Conservation (phyloP, 2,329 filamentous ascomycete species). For the Diaporthe citrichinensis region DNA sequence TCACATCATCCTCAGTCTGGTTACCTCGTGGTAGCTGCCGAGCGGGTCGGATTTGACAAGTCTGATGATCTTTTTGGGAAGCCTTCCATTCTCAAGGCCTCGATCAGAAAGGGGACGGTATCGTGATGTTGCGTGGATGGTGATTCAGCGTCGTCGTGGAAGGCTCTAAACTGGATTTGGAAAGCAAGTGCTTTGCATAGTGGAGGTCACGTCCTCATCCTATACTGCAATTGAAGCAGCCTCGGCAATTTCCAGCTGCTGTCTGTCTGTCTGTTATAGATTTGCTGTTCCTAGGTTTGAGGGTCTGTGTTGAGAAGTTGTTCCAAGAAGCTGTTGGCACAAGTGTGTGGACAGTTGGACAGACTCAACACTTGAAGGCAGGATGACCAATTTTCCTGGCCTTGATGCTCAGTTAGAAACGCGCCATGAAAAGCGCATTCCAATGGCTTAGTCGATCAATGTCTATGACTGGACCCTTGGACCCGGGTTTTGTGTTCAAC, state of each 20-base stretch:
- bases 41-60: not conserved
- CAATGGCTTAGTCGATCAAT: conserved; percentile 13
- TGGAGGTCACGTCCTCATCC: not conserved
- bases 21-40: not conserved
- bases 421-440: conserved; percentile 10
- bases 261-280: no score
- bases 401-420: not conserved
- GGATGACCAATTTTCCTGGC: not conserved
- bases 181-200: conserved; percentile 7
- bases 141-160: not conserved
- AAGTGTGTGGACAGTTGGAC: not conserved
- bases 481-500: not conserved
- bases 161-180: not conserved
- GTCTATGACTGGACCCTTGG: not conserved
- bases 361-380: not conserved
- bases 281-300: not conserved
- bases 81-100: not conserved
- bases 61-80: no score
- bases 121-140: not conserved
- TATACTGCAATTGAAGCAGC: not conserved
- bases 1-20: not conserved
- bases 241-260: not conserved
- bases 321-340: not conserved
- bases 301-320: not conserved
- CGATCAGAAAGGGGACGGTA: no score